Evolutionary conservation across 1,284 basidiomycete genomes (phyloP), one percentile per base, ranked within the genome.

Genomic region (Austroboletus niveus): DNA sequence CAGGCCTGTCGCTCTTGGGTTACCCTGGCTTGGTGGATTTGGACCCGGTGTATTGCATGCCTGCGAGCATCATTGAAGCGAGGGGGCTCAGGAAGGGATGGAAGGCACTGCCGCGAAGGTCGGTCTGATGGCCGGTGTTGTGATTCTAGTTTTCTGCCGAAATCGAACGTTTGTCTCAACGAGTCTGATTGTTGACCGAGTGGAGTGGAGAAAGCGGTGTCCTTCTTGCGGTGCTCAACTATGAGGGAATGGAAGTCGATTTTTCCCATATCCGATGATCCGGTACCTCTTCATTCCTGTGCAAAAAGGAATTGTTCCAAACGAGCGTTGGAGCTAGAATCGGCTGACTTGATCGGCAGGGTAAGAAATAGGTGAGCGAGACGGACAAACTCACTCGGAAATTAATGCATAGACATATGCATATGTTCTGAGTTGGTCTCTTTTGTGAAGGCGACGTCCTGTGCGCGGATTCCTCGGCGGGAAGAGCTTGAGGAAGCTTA

Each of bases 21-120:
- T 95, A 94, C 65, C 85, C 89, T 0, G 88, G 84, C 0, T 71
- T 98, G 20, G 75, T 82, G 32, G 87, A 91, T 58, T 75, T 98
- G 27, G 96, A 98, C 68, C 96, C 96, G 0, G 87, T 98, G 20
- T 98, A 95, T 68, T 98, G 95, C 72, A 94, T 99, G 92, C 96
- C 95, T 1, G 86, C 87, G 1, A 66, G 70, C 4, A 65, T 94
- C 11, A 94, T 92, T 24, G 81, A 88, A 63, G 70, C 69, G 20
- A 58, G 58, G 53, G 90, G 89, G 0, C 72, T 94, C 50, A 72
- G 75, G 55, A 91, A 87, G 63, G 77, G 70, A 4, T 91, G 88
- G 87, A 74, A 78, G 58, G 84, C 79, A 24, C 72, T 91, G 45
- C 77, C 75, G 10, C 69, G 75, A 39, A 56, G 55, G 57, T 47